Conservation (phyloP, 306 rosid genomes). For the Potentilla sterilis region DNA sequence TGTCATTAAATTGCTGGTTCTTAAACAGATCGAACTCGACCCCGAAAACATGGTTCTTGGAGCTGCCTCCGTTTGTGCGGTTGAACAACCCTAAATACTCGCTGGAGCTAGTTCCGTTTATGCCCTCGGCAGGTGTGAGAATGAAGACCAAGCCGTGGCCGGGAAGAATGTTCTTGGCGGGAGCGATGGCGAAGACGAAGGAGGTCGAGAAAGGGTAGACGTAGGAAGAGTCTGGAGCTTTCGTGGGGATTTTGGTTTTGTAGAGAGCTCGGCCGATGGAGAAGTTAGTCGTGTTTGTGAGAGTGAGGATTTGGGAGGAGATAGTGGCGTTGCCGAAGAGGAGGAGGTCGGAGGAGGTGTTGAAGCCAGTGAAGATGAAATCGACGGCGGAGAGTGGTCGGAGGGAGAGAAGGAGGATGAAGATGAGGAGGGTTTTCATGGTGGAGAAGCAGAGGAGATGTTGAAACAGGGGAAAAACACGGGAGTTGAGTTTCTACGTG, state of each 20-base stretch:
- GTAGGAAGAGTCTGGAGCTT: slow-evolving; percentile 39
- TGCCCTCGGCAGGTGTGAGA: slow-evolving; percentile 52
- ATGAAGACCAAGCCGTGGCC: slow-evolving; percentile 84
- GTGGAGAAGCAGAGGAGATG: not conserved
- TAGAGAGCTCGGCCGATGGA: slow-evolving; percentile 71
- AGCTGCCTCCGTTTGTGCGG: slow-evolving; percentile 42
- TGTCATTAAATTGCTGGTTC: slow-evolving; percentile 71
- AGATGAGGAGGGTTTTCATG: slow-evolving; percentile 34
- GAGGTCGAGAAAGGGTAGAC: slow-evolving; percentile 73
- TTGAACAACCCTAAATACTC: slow-evolving; percentile 70
- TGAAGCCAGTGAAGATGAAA: slow-evolving; percentile 76
- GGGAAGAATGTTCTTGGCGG: slow-evolving; percentile 45
- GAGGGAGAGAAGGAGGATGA: slow-evolving; percentile 17
- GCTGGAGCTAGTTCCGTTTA: slow-evolving; percentile 51
- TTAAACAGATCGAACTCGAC: slow-evolving; percentile 75
- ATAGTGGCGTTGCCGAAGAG: slow-evolving; percentile 66
- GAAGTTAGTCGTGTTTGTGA: slow-evolving; percentile 55
- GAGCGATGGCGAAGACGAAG: slow-evolving; percentile 74
- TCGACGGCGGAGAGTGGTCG: slow-evolving; percentile 39
- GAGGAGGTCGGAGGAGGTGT: slow-evolving; percentile 37
- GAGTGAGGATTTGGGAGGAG: slow-evolving; percentile 53
- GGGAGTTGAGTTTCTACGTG: not conserved
- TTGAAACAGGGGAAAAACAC: not conserved
- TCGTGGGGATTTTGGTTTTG: slow-evolving; percentile 46
- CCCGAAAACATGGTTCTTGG: slow-evolving; percentile 56